These are phyloP conservation scores for Rhodotorula taiwanensis DNA, from an alignment of 768 basidiomycete genomes.

Conservation along the genomic window DNA sequence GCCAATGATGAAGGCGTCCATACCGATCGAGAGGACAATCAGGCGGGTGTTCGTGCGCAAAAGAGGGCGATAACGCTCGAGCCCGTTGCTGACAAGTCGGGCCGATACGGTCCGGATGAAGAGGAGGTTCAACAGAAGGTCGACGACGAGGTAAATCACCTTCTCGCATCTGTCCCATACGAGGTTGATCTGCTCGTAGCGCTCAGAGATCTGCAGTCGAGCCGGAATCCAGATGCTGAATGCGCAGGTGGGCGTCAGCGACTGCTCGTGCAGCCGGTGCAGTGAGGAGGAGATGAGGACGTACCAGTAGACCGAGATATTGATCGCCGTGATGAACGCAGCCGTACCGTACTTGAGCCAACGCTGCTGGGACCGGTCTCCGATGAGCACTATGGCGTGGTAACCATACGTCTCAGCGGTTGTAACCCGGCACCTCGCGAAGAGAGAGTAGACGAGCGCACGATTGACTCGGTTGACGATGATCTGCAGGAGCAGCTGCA, in stretches of 20 bases:
- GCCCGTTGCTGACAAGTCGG: conserved; percentile 7
- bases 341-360: conserved; percentile 15
- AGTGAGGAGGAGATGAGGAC: not conserved
- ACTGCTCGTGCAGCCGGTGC: not conserved
- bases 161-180: conserved; percentile 1
- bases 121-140: conserved; percentile 6
- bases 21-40: not conserved
- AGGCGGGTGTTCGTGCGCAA: conserved; percentile 9
- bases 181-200: not conserved
- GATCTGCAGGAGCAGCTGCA: conserved; percentile 25
- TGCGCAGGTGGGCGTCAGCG: not conserved
- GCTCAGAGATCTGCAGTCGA: conserved; percentile 8
- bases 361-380: not conserved
- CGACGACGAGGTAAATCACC: conserved; percentile 23
- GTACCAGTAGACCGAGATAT: conserved; percentile 19
- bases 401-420: not conserved
- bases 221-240: conserved; percentile 20
- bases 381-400: not conserved
- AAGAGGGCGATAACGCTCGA: conserved; percentile 22
- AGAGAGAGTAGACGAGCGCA: too few relatives aligned
- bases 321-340: not conserved
- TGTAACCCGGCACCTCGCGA: not conserved
- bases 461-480: conserved; percentile 25
- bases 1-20: conserved; percentile 16
- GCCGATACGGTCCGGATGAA: conserved; percentile 13